These are phyloP conservation scores for Russula sp. DNA, from an alignment of 768 basidiomycete species.

Conservation along the genomic window DNA sequence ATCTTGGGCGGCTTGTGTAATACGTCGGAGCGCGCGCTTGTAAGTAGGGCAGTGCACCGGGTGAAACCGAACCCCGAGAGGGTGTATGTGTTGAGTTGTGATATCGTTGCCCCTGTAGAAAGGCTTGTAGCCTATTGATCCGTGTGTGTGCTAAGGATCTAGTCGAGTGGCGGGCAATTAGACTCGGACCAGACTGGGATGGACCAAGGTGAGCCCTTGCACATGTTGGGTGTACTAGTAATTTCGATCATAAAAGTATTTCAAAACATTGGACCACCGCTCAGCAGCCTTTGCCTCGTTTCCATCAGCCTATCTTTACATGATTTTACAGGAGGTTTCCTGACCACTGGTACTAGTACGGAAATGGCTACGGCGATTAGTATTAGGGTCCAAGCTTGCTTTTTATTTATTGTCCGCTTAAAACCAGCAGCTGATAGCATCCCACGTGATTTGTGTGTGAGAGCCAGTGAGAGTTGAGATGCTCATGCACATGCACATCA, in stretches of 20 bases:
- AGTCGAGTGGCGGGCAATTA: neutral
- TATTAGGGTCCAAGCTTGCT: neutral
- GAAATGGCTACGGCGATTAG: neutral
- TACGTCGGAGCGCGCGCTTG: neutral
- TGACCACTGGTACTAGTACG: neutral
- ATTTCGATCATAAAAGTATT: conserved; percentile 1
- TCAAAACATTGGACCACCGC: neutral
- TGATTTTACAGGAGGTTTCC: neutral
- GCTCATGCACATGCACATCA: no score
- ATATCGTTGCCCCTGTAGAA: neutral
- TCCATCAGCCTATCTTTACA: neutral
- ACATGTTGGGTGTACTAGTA: conserved; percentile 7
- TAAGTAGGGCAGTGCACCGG: neutral
- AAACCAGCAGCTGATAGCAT: no score
- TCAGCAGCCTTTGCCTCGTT: conserved; percentile 4
- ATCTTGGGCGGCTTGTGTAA: neutral
- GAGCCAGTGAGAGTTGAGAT: no score
- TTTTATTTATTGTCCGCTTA: no score
- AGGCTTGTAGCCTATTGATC: neutral
- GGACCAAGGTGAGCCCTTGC: no score
- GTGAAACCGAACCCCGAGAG: neutral
- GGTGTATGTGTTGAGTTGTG: no score
- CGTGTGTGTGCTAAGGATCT: neutral
- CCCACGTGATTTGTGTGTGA: no score
- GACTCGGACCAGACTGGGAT: neutral